These are phyloP conservation scores for Fusarium keratoplasticum DNA, from an alignment of 2,329 filamentous ascomycete genomes.

Conservation along the genomic window DNA sequence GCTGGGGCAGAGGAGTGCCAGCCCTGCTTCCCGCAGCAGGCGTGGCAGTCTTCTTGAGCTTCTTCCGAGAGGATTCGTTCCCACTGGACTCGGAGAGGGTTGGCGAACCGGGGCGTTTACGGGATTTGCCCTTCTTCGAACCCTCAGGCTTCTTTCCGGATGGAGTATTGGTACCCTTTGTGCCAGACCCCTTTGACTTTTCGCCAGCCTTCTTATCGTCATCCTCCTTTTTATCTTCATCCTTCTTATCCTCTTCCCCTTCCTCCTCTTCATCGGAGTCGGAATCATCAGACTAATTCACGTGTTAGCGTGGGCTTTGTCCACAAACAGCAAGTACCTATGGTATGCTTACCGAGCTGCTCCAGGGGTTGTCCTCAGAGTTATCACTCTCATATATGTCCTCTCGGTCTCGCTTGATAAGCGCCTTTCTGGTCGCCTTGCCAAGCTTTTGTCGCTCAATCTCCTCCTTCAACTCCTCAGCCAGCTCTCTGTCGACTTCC, in stretches of 20 bases:
- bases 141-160: conserved; percentile 59
- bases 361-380: conserved; percentile 58
- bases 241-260: conserved; percentile 53
- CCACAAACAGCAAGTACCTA: not conserved
- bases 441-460: conserved; percentile 77
- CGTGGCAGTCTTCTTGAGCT: conserved; percentile 72
- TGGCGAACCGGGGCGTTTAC: conserved; percentile 89
- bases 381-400: conserved; percentile 84
- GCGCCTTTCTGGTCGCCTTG: conserved; percentile 81
- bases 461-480: conserved; percentile 76
- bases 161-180: conserved; percentile 75
- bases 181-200: conserved; percentile 62
- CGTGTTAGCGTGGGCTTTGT: conserved; percentile 33
- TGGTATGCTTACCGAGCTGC: conserved; percentile 49
- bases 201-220: conserved; percentile 72
- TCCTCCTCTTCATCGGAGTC: conserved; percentile 53
- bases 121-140: conserved; percentile 67
- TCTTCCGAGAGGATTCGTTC: conserved; percentile 87
- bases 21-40: conserved; percentile 65
- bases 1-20: conserved; percentile 63
- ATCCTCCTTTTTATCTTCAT: conserved; percentile 61
- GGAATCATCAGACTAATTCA: conserved; percentile 60
- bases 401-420: conserved; percentile 88
- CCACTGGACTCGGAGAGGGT: conserved; percentile 91
- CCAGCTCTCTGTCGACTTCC: conserved; percentile 79